A percentile compares a stretch with the other conserved stretches of the same genome.
Conservation (phyloP, 2,329 filamentous ascomycete species). For the Aspergillus sp. region DNA sequence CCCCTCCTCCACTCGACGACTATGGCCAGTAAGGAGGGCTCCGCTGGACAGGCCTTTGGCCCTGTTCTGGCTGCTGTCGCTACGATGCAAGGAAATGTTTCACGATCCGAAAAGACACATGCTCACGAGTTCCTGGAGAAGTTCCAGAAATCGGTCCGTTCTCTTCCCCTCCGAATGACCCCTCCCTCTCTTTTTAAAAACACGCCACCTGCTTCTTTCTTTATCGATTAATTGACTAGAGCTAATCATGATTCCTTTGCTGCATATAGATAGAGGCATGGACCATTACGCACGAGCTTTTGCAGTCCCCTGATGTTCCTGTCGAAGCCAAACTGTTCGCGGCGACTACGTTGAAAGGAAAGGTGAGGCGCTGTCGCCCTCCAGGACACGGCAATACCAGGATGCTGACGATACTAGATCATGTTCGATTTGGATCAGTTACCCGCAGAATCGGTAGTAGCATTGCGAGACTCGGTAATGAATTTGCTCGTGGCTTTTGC, state of each 20-base stretch:
- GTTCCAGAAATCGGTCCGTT: conserved; percentile 95
- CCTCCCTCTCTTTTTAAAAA: neutral
- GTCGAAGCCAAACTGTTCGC: conserved; percentile 91
- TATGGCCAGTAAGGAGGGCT: conserved; percentile 69
- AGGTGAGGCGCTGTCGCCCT: conserved; percentile 60
- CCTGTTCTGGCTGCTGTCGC: conserved; percentile 84
- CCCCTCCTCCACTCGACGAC: conserved; percentile 19
- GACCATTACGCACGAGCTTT: conserved; percentile 80
- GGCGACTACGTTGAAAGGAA: conserved; percentile 94
- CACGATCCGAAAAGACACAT: conserved; percentile 80
- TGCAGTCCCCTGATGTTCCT: conserved; percentile 74
- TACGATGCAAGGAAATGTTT: conserved; percentile 83
- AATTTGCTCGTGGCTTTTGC: conserved; percentile 78
- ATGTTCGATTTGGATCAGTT: conserved; percentile 94
- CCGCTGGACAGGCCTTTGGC: conserved; percentile 68
- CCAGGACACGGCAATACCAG: conserved; percentile 4
- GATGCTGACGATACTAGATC: conserved; percentile 62
- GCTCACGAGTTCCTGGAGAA: conserved; percentile 88
- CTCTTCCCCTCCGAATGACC: neutral
- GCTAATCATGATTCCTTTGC: conserved; percentile 7
- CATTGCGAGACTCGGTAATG: conserved; percentile 81
- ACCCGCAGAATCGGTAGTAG: conserved; percentile 68
- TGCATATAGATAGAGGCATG: conserved; percentile 75
- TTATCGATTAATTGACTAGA: neutral
- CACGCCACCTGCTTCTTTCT: neutral